Conservation (phyloP, 805 yeast species). For the Lipomyces mesembrius region DNA sequence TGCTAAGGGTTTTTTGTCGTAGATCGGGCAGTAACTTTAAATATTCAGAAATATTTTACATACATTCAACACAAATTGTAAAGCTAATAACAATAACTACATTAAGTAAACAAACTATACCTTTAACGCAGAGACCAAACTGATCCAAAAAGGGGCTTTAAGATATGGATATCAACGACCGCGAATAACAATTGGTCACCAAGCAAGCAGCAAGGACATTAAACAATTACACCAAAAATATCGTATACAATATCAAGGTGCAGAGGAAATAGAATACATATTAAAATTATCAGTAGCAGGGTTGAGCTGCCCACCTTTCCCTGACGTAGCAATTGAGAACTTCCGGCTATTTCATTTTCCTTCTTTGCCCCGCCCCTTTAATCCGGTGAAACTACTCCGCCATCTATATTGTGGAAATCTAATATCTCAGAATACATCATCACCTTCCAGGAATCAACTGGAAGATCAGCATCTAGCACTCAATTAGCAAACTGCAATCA, state of each 20-base stretch:
- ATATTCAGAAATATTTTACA: not conserved
- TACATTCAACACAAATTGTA: not conserved
- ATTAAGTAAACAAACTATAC: not conserved
- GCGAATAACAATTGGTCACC: not conserved
- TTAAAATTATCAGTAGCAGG: not conserved
- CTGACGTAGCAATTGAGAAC: not conserved
- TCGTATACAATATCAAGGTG: not conserved
- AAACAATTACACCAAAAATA: constrained; percentile 8
- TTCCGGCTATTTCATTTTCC: not conserved
- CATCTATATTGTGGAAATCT: constrained; percentile 89
- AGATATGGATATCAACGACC: not conserved
- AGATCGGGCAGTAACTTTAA: no score
- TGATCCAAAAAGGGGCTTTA: not conserved
- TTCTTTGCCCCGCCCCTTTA: not conserved
- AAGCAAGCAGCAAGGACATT: not conserved
- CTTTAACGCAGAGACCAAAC: not conserved
- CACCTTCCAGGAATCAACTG: constrained; percentile 97
- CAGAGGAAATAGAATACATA: constrained; percentile 1
- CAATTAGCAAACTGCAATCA: constrained; percentile 4
- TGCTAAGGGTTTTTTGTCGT: no score
- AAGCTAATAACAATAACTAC: not conserved
- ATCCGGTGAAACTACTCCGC: constrained; percentile 11
- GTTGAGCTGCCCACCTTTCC: not conserved
- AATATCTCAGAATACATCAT: constrained; percentile 98
- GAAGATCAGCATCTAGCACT: constrained; percentile 75